These are phyloP conservation scores for Hanseniaspora occidentalis DNA, from an alignment of 805 yeast genomes.

Conservation along the genomic window DNA sequence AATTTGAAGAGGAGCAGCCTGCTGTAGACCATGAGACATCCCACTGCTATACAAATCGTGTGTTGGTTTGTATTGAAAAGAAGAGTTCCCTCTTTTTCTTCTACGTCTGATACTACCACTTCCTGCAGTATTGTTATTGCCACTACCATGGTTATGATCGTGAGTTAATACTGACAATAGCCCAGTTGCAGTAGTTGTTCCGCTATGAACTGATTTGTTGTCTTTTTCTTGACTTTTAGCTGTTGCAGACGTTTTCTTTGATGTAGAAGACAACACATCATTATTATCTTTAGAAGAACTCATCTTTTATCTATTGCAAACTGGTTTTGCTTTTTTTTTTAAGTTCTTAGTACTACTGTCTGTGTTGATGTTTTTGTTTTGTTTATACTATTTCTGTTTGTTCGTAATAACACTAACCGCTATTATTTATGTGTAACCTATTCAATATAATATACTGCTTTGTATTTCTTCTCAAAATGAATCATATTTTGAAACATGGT, in stretches of 20 bases:
- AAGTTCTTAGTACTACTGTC: too few species aligned
- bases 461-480: too few species aligned
- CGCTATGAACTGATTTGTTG: not conserved
- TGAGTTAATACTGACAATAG: not conserved
- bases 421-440: too few species aligned
- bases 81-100: constrained; percentile 6
- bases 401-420: too few species aligned
- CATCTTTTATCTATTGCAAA: constrained; percentile 13
- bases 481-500: too few species aligned
- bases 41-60: not conserved
- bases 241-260: constrained; percentile 7
- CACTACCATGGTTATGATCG: not conserved
- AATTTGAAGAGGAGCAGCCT: not conserved
- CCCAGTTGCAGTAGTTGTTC: not conserved
- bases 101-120: constrained; percentile 15
- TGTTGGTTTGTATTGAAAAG: constrained; percentile 5
- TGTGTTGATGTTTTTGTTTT: not conserved
- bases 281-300: constrained; percentile 8
- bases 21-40: not conserved
- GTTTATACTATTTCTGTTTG: too few species aligned
- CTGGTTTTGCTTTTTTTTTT: too few species aligned
- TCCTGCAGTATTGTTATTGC: not conserved
- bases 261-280: constrained; percentile 6
- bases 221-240: not conserved
- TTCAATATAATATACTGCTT: too few species aligned